Conservation (phyloP, 2,329 filamentous ascomycete species). For the Monosporascus sp. region DNA sequence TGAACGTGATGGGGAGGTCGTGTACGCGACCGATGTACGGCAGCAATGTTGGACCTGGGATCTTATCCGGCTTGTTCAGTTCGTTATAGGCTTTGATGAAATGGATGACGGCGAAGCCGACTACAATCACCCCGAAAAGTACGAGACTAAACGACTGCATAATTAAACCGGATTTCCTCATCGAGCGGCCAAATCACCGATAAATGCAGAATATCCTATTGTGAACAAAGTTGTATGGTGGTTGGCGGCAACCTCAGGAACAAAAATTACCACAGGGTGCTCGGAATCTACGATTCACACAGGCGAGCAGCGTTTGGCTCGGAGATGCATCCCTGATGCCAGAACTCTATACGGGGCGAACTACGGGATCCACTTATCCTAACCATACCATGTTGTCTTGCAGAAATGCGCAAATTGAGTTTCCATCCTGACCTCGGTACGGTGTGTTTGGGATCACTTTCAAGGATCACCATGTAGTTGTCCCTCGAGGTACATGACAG, state of each 20-base stretch:
- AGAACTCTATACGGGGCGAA: background rate
- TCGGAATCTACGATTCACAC: background rate
- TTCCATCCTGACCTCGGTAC: no score
- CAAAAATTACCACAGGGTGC: background rate
- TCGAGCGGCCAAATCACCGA: background rate
- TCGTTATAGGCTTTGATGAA: slow-evolving; percentile 22
- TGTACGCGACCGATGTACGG: slow-evolving; percentile 35
- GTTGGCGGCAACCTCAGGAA: background rate
- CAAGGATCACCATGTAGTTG: no score
- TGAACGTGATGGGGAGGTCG: slow-evolving; percentile 40
- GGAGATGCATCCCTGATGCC: background rate
- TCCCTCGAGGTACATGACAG: no score
- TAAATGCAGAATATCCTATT: background rate
- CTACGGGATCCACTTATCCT: background rate
- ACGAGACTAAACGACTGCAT: slow-evolving; percentile 23
- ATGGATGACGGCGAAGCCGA: slow-evolving; percentile 16
- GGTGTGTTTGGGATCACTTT: no score
- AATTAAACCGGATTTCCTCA: slow-evolving; percentile 1
- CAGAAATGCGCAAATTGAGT: background rate
- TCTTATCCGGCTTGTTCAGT: slow-evolving; percentile 24
- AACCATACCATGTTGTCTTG: background rate
- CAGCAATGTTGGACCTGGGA: slow-evolving; percentile 27
- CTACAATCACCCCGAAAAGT: slow-evolving; percentile 13
- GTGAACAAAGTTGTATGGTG: background rate
- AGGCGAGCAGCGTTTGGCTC: background rate